Evolutionary conservation across 2,329 filamentous ascomycete genomes (phyloP).

Genomic region (Talaromyces albobiverticillius): DNA sequence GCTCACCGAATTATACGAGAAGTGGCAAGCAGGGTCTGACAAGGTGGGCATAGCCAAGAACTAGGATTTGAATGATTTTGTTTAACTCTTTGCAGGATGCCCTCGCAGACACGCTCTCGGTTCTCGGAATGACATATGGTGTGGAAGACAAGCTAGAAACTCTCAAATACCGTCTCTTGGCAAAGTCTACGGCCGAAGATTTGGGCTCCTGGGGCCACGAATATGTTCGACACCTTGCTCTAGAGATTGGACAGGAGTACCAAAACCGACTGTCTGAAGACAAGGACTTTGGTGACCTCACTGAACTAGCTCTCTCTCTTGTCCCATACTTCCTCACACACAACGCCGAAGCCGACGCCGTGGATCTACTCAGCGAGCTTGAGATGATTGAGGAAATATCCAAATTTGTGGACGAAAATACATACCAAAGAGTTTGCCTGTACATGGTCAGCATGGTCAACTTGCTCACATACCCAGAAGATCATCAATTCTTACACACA

Average conservation of each 20-base stretch:
- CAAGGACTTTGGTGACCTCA: constrained; percentile 76
- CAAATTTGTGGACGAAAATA: constrained; percentile 88
- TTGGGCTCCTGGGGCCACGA: constrained; percentile 98
- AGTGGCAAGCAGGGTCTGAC: constrained; percentile 79
- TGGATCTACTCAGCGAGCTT: constrained; percentile 93
- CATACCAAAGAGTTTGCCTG: constrained; percentile 85
- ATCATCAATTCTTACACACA: constrained; percentile 89
- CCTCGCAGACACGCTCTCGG: constrained; percentile 91
- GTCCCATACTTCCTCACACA: constrained; percentile 95
- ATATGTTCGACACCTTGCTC: constrained; percentile 90
- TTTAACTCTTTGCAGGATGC: constrained; percentile 51
- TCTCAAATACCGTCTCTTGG: constrained; percentile 88
- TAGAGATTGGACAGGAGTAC: constrained; percentile 95
- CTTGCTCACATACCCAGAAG: constrained; percentile 93
- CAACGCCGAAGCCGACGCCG: constrained; percentile 96
- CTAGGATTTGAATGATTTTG: not conserved
- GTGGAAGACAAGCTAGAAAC: constrained; percentile 96
- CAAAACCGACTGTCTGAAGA: constrained; percentile 83
- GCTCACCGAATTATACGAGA: constrained; percentile 81
- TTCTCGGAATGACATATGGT: constrained; percentile 98
- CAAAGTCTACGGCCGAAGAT: constrained; percentile 71
- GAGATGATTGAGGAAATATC: constrained; percentile 94
- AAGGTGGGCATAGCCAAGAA: constrained; percentile 56
- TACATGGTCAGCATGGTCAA: constrained; percentile 99
- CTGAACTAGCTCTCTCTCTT: constrained; percentile 77